Conservation (phyloP, 768 basidiomycete species). For the Mycena rebaudengoi region DNA sequence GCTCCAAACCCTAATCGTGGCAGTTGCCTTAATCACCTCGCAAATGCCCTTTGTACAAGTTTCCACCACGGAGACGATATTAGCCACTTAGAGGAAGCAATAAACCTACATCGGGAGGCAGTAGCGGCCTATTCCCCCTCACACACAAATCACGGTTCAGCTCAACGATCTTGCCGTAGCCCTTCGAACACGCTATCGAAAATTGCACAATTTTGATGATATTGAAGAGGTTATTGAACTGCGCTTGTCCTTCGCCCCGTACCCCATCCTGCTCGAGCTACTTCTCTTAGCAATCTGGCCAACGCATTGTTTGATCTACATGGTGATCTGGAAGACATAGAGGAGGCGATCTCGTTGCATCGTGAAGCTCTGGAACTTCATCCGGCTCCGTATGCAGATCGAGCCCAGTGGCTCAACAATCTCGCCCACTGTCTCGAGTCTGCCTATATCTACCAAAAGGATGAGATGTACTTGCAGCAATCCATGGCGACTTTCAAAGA, state of each 20-base stretch:
- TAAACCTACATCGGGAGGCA: not conserved
- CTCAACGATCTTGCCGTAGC: not conserved
- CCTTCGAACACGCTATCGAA: not conserved
- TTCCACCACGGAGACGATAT: not conserved
- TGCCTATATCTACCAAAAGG: not conserved
- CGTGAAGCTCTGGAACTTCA: not conserved
- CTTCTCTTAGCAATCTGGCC: not conserved
- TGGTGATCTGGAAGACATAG: not conserved
- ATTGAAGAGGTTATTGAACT: constrained; percentile 1
- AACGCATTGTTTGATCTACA: not conserved
- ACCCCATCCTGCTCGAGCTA: not conserved
- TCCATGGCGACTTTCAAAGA: not conserved
- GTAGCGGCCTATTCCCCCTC: not conserved
- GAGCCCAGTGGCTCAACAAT: not conserved
- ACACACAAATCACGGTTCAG: not conserved
- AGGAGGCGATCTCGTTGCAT: not conserved
- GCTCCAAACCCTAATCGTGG: not conserved
- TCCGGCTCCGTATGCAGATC: constrained; percentile 7
- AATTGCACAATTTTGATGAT: not conserved
- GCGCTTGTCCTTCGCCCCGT: not conserved
- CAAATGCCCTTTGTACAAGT: not conserved
- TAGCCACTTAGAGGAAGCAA: constrained; percentile 3
- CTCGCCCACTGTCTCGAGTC: not conserved
- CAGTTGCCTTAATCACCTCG: not conserved
- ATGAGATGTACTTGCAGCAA: not conserved